These are phyloP conservation scores for Fomitopsis palustris DNA, from an alignment of 1,284 basidiomycete genomes.

Conservation along the genomic window DNA sequence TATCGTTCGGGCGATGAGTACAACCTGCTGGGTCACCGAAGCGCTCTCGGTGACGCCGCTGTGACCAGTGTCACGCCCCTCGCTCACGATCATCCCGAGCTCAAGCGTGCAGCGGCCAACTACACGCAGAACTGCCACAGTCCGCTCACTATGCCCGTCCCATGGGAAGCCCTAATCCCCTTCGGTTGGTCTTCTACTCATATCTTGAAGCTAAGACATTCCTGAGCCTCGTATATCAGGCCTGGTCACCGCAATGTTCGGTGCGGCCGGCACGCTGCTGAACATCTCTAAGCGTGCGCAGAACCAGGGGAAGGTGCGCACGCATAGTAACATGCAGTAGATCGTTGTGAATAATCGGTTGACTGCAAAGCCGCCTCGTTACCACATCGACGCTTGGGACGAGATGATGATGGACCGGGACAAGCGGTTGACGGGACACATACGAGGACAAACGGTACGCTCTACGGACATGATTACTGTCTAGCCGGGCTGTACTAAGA, in stretches of 20 bases:
- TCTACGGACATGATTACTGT: conserved; percentile 13
- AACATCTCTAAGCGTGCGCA: conserved; percentile 73
- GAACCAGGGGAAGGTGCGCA: conserved; percentile 85
- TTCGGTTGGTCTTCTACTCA: conserved; percentile 57
- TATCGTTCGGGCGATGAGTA: not conserved
- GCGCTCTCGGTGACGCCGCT: not conserved
- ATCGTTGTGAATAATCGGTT: not conserved
- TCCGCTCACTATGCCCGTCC: conserved; percentile 71
- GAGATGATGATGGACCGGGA: conserved; percentile 95
- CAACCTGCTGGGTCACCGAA: not conserved
- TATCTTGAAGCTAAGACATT: not conserved
- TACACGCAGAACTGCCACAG: not conserved
- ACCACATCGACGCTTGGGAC: conserved; percentile 86
- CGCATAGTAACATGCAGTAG: not conserved
- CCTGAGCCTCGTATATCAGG: conserved; percentile 41
- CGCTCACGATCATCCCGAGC: not conserved
- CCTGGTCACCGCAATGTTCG: conserved; percentile 86
- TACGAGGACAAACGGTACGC: conserved; percentile 82
- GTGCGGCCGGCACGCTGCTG: conserved; percentile 81
- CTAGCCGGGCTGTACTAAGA: not conserved
- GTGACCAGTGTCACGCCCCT: not conserved
- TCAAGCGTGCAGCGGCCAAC: not conserved
- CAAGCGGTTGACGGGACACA: conserved; percentile 82
- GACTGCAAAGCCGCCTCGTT: conserved; percentile 68
- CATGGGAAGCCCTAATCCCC: conserved; percentile 93